These are phyloP conservation scores for Pythium graminicola DNA, from an alignment of 352 stramenopile genomes.

Conservation along the genomic window DNA sequence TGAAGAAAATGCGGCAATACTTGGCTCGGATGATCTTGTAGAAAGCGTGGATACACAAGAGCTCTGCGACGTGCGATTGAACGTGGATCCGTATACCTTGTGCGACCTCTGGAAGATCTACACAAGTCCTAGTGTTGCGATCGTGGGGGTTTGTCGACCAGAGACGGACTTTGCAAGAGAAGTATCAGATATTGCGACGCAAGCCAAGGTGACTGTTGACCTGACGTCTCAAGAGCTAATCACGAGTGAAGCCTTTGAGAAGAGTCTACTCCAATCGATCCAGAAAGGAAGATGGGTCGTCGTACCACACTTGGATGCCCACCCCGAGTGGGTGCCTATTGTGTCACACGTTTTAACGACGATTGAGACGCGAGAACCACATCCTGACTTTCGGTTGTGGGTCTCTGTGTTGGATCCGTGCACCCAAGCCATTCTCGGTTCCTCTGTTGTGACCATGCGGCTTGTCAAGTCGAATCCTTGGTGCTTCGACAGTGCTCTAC, in stretches of 20 bases:
- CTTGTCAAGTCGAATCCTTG: conserved; percentile 2
- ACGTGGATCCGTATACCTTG: conserved; percentile 1
- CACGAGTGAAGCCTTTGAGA: conserved; percentile 29
- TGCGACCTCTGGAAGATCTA: conserved; percentile 32
- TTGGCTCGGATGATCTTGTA: background rate
- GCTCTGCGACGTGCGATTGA: background rate
- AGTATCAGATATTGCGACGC: conserved; percentile 26
- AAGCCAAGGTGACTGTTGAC: conserved; percentile 33
- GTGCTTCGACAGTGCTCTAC: background rate
- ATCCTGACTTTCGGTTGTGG: conserved; percentile 66
- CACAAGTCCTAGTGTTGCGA: conserved; percentile 28
- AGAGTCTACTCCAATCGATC: conserved; percentile 29
- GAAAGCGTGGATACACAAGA: background rate
- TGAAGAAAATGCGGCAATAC: background rate
- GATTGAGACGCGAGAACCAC: conserved; percentile 24
- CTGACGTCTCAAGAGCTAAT: conserved; percentile 6
- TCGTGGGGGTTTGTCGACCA: conserved; percentile 25
- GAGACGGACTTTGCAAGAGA: conserved; percentile 33
- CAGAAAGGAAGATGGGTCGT: conserved; percentile 53
- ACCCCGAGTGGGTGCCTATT: conserved; percentile 14
- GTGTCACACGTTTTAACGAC: conserved; percentile 30
- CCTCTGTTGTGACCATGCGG: background rate
- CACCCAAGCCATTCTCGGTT: background rate
- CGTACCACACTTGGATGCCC: conserved; percentile 32
- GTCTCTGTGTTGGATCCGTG: conserved; percentile 22